A percentile compares a stretch with the other conserved stretches of the same genome.
Evolutionary conservation across 441 rosid species (phyloP).

Genomic region (Aquilaria agallochum): DNA sequence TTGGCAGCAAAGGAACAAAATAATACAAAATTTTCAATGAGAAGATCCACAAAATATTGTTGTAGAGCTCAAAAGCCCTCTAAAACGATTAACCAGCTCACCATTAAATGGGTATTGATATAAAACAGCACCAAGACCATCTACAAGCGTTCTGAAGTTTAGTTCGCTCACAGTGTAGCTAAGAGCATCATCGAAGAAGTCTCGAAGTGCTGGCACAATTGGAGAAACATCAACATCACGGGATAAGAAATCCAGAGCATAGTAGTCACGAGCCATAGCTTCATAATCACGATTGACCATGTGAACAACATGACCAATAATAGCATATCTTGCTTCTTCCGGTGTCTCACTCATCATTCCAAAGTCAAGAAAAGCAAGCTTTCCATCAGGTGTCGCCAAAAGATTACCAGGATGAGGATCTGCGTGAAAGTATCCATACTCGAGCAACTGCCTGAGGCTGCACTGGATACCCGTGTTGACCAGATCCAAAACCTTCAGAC

Average conservation of each 20-base stretch:
- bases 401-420: conserved; percentile 99
- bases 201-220: conserved; percentile 82
- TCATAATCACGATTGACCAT: conserved; percentile 96
- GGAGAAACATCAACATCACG: conserved; percentile 93
- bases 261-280: conserved; percentile 98
- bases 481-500: conserved; percentile 84
- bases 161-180: conserved; percentile 90
- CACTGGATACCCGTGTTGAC: conserved; percentile 93
- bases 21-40: no score
- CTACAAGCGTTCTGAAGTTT: conserved; percentile 88
- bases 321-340: conserved; percentile 92
- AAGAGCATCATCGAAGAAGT: conserved; percentile 94
- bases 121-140: conserved; percentile 89
- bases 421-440: conserved; percentile 94
- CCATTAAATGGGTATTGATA: conserved; percentile 89
- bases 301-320: conserved; percentile 96
- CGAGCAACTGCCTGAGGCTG: conserved; percentile 89
- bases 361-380: conserved; percentile 95
- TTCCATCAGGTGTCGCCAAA: conserved; percentile 93
- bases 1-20: no score
- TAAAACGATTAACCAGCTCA: conserved; percentile 23
- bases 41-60: background rate
- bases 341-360: conserved; percentile 99
- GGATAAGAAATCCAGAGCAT: conserved; percentile 78
- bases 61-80: background rate